A percentile compares a stretch with the other conserved stretches of the same genome.
phyloP scores from a whole-genome alignment of 257 asterid genomes.

The Nicotiana sylvestris region DNA sequence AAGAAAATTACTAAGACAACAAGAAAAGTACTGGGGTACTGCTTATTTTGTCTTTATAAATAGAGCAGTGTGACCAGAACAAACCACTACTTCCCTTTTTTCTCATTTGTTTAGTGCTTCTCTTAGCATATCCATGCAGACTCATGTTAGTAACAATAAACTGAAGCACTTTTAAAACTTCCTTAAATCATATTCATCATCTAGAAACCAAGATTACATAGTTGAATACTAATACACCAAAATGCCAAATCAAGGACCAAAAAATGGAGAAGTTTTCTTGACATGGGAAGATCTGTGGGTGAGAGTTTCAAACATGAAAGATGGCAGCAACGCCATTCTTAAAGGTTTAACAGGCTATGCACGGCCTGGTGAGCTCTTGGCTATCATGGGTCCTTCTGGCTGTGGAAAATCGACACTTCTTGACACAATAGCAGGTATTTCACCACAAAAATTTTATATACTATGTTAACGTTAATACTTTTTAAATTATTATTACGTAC shows the following conservation, averaged over 20 bases:
- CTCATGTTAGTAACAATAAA: background rate
- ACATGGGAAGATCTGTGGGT: conserved; percentile 45
- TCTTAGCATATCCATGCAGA: background rate
- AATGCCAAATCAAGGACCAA: background rate
- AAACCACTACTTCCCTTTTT: background rate
- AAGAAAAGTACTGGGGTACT: no score
- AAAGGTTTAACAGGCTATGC: conserved; percentile 19
- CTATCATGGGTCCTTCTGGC: conserved; percentile 20
- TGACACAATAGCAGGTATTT: conserved; percentile 10
- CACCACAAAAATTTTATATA: background rate
- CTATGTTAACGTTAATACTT: background rate
- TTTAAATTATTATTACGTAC: background rate
- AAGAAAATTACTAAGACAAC: no score
- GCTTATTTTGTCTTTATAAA: no score
- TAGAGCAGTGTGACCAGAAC: background rate
- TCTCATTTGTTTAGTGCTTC: background rate
- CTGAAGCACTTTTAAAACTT: background rate
- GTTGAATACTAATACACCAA: background rate
- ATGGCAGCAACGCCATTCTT: conserved; percentile 16
- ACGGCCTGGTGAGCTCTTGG: conserved; percentile 7
- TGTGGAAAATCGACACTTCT: conserved; percentile 19
- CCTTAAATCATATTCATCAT: background rate
- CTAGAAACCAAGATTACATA: background rate
- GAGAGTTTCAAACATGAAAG: conserved; percentile 13
- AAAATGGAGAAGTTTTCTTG: conserved; percentile 7